phyloP scores from a whole-genome alignment of 2,329 filamentous ascomycete species.

The Botrytis fabae region DNA sequence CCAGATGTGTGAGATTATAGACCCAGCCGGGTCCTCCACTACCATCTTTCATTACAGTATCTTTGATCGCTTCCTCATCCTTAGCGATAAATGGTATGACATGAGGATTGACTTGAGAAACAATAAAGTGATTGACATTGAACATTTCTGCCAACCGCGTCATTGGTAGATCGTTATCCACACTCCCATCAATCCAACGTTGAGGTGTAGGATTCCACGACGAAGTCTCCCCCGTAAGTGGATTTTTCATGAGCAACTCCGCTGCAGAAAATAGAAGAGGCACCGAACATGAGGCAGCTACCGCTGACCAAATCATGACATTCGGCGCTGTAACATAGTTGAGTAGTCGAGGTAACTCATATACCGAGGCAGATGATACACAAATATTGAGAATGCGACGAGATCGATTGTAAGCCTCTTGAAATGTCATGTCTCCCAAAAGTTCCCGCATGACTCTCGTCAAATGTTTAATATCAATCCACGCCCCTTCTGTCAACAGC shows the following conservation, averaged over 20 bases:
- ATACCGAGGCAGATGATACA: slow-evolving; percentile 83
- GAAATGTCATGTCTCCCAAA: slow-evolving; percentile 88
- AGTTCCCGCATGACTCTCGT: slow-evolving; percentile 77
- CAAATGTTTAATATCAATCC: slow-evolving; percentile 82
- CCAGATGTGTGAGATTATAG: slow-evolving; percentile 66
- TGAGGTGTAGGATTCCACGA: slow-evolving; percentile 86
- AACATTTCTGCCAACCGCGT: slow-evolving; percentile 90
- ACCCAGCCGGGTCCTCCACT: slow-evolving; percentile 53
- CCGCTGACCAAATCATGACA: slow-evolving; percentile 94
- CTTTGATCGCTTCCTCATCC: slow-evolving; percentile 57
- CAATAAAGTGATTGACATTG: slow-evolving; percentile 97
- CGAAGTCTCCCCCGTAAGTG: slow-evolving; percentile 70
- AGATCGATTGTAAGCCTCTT: slow-evolving; percentile 94
- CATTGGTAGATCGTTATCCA: slow-evolving; percentile 93
- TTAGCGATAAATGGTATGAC: slow-evolving; percentile 81
- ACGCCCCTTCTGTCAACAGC: slow-evolving; percentile 76
- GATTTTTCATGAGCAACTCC: slow-evolving; percentile 80
- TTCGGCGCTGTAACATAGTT: slow-evolving; percentile 95
- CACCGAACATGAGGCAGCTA: slow-evolving; percentile 93
- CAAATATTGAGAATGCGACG: slow-evolving; percentile 90
- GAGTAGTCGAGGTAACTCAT: slow-evolving; percentile 81
- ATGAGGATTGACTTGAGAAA: slow-evolving; percentile 94
- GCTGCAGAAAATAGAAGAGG: slow-evolving; percentile 82
- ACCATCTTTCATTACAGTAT: slow-evolving; percentile 41
- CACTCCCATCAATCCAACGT: slow-evolving; percentile 90